Percentiles rank a stretch among this genome's conserved stretches.
These are phyloP conservation scores for Alternaria arbusti DNA, from an alignment of 2,329 filamentous ascomycete genomes.

Conservation along the genomic window DNA sequence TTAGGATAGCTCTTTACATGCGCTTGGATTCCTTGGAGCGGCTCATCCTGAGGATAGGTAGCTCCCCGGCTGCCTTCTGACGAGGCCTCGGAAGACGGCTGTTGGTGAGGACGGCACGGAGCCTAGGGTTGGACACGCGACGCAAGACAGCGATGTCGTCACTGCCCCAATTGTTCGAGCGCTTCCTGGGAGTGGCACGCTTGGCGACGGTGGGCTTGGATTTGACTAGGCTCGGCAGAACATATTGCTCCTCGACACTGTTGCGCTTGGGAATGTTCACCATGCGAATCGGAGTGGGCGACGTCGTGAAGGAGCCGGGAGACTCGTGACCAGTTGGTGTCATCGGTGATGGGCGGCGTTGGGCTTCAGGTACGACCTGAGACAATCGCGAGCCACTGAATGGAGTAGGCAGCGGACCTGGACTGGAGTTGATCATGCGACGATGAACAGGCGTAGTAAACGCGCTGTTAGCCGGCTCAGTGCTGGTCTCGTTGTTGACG, in stretches of 20 bases:
- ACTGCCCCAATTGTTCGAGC: background rate
- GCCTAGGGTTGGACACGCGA: slow-evolving; percentile 23
- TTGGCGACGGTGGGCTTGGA: background rate
- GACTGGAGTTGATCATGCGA: background rate
- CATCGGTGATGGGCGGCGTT: too few relatives aligned
- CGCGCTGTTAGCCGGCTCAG: background rate
- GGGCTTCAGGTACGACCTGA: too few relatives aligned
- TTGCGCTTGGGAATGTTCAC: background rate
- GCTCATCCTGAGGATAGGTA: too few relatives aligned
- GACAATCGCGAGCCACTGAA: background rate
- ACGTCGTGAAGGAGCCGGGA: background rate
- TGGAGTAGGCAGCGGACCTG: background rate
- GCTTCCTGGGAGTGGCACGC: background rate
- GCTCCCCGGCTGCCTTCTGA: too few relatives aligned
- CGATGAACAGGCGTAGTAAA: background rate
- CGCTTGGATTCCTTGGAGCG: too few relatives aligned
- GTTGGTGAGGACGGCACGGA: slow-evolving; percentile 21
- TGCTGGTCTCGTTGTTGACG: background rate
- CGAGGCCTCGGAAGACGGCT: too few relatives aligned
- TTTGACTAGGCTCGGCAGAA: background rate
- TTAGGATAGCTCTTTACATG: background rate
- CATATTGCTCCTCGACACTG: background rate
- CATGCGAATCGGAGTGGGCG: background rate
- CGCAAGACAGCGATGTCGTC: slow-evolving; percentile 21
- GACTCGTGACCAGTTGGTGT: background rate